Evolutionary conservation across 176 grass and related monocot species (phyloP).

Genomic region (Ensete ventricosum): DNA sequence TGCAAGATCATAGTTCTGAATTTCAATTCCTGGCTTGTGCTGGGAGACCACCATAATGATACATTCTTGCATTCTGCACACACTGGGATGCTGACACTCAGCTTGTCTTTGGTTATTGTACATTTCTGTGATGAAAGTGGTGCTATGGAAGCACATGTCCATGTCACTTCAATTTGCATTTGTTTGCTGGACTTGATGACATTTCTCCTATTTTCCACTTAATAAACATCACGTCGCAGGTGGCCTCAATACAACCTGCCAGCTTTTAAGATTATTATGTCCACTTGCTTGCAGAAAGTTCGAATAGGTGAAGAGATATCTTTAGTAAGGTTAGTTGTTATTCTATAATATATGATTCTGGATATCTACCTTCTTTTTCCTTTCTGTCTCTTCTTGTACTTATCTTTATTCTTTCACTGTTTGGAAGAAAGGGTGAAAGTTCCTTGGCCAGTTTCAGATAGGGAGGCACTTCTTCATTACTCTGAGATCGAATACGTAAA

Average conservation of each 20-base stretch:
- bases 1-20: constrained; percentile 3
- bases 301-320: constrained; percentile 91
- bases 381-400: constrained; percentile 20
- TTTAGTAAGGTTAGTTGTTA: constrained; percentile 65
- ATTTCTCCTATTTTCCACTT: constrained; percentile 7
- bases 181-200: not conserved
- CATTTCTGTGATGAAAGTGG: not conserved
- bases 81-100: not conserved
- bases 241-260: constrained; percentile 93
- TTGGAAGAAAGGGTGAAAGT: constrained; percentile 97
- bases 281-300: constrained; percentile 70
- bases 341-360: not conserved
- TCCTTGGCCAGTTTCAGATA: constrained; percentile 93
- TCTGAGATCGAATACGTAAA: constrained; percentile 82
- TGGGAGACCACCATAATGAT: not conserved
- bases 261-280: constrained; percentile 67
- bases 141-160: not conserved
- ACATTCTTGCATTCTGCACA: not conserved
- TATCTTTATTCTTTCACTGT: constrained; percentile 49
- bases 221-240: constrained; percentile 41
- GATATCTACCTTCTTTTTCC: not conserved
- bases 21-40: not conserved
- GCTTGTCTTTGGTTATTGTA: not conserved
- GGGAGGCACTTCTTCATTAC: constrained; percentile 90
- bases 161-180: not conserved